A percentile compares a stretch with the other conserved stretches of the same genome.
These are phyloP conservation scores for Phytophthora idaei DNA, from an alignment of 352 stramenopile genomes.

Conservation along the genomic window DNA sequence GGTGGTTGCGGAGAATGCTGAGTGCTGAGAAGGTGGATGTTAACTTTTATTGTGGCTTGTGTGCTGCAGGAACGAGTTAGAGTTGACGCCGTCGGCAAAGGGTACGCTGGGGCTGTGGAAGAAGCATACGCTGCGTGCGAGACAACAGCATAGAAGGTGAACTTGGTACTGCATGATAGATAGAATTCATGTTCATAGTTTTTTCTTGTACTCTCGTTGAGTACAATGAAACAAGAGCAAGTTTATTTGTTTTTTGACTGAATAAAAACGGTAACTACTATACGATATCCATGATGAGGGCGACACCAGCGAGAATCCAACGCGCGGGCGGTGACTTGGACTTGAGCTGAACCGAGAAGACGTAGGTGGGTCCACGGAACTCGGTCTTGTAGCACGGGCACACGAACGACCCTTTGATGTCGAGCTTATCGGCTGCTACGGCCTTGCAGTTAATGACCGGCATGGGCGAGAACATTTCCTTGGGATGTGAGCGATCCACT, in stretches of 20 bases:
- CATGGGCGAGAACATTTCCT: slow-evolving; percentile 99
- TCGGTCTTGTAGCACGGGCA: slow-evolving; percentile 98
- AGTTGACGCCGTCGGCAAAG: slow-evolving; percentile 54
- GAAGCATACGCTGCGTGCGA: slow-evolving; percentile 33
- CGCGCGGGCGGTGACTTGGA: slow-evolving; percentile 94
- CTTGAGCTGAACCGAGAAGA: slow-evolving; percentile 98
- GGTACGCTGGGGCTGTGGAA: slow-evolving; percentile 54
- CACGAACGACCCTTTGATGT: slow-evolving; percentile 94
- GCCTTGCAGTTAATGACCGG: slow-evolving; percentile 98
- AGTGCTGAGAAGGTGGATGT: not conserved
- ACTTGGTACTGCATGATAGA: no score
- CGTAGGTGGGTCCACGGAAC: slow-evolving; percentile 95
- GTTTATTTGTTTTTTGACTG: no score
- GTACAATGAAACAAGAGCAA: no score
- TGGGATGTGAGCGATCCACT: slow-evolving; percentile 95
- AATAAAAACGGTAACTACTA: slow-evolving; percentile 12
- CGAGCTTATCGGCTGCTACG: slow-evolving; percentile 94
- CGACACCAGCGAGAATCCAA: slow-evolving; percentile 96
- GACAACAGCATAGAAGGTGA: no score
- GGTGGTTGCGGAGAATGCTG: not conserved
- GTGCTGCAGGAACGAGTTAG: slow-evolving; percentile 35
- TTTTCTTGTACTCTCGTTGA: no score
- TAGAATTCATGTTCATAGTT: no score
- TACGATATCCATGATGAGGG: slow-evolving; percentile 96
- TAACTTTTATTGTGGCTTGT: slow-evolving; percentile 1